Evolutionary conservation across 139 green algal genomes (phyloP).

Genomic region (Bryopsis sp.): DNA sequence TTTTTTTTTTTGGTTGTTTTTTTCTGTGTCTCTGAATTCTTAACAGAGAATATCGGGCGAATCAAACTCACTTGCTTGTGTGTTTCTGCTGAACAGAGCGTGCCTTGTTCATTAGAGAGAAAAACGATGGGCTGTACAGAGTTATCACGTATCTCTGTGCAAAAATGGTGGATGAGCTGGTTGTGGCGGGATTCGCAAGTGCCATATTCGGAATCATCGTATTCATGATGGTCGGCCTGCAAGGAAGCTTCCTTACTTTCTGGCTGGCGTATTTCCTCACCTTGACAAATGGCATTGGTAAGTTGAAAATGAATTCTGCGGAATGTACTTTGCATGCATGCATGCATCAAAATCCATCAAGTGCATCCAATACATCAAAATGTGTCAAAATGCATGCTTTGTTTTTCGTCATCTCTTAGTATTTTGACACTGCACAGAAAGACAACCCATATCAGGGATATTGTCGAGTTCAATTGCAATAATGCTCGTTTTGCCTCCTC

Average conservation of each 20-base stretch:
- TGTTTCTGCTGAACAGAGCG: constrained; percentile 36
- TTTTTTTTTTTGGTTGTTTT: too few species aligned
- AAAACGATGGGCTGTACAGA: constrained; percentile 69
- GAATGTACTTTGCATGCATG: background rate
- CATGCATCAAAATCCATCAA: background rate
- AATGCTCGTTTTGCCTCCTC: background rate
- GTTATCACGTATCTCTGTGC: constrained; percentile 39
- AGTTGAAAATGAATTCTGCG: background rate
- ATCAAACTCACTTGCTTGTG: background rate
- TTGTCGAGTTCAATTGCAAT: background rate
- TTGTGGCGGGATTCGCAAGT: constrained; percentile 17
- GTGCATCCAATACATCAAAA: background rate
- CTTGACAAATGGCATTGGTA: constrained; percentile 30
- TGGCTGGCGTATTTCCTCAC: constrained; percentile 42
- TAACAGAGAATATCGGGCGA: too few species aligned
- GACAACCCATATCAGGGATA: background rate
- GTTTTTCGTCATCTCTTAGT: background rate
- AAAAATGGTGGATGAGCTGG: constrained; percentile 58
- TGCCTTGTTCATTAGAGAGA: constrained; percentile 63
- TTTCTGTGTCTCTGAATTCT: too few species aligned
- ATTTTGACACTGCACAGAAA: background rate
- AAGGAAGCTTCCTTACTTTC: constrained; percentile 39
- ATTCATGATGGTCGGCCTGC: constrained; percentile 36
- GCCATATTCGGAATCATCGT: constrained; percentile 9
- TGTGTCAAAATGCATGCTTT: background rate